These are phyloP conservation scores for Austroboletus olivaceoglutinosus DNA, from an alignment of 1,284 basidiomycete genomes.

Conservation along the genomic window DNA sequence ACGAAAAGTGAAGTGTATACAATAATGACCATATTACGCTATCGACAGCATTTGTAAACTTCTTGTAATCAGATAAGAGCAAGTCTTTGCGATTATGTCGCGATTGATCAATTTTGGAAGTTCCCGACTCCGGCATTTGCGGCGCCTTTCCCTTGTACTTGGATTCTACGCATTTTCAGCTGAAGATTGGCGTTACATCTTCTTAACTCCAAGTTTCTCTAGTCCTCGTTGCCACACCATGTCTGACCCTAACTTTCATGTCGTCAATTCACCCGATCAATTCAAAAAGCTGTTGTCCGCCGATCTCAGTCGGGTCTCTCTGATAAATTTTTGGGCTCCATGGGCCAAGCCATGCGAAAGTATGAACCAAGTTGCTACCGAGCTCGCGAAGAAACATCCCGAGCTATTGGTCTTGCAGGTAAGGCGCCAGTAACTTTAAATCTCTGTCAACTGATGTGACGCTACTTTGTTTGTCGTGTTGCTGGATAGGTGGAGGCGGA, in stretches of 20 bases:
- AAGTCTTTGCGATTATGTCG: too few relatives aligned
- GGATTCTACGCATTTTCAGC: not conserved
- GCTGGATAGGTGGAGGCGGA: conserved; percentile 83
- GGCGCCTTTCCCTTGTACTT: not conserved
- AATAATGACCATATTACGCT: too few relatives aligned
- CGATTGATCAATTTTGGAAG: not conserved
- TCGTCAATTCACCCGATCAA: conserved; percentile 62
- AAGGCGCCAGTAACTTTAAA: conserved; percentile 20
- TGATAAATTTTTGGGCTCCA: conserved; percentile 91
- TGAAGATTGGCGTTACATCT: too few relatives aligned
- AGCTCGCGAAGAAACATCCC: conserved; percentile 72
- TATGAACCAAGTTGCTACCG: conserved; percentile 77
- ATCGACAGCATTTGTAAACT: too few relatives aligned
- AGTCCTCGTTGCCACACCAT: too few relatives aligned
- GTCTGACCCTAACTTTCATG: conserved; percentile 45
- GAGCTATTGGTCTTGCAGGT: conserved; percentile 75
- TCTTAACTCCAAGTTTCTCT: not conserved
- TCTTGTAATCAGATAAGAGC: not conserved
- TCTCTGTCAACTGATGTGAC: not conserved
- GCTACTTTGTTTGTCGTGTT: not conserved
- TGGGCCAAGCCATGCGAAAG: conserved; percentile 89
- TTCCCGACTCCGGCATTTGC: not conserved
- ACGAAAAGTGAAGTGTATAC: too few relatives aligned
- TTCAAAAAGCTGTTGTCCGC: conserved; percentile 73
- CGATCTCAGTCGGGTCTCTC: conserved; percentile 77